These are phyloP conservation scores for Globisporangium viniferum DNA, from an alignment of 352 stramenopile species.

Conservation along the genomic window DNA sequence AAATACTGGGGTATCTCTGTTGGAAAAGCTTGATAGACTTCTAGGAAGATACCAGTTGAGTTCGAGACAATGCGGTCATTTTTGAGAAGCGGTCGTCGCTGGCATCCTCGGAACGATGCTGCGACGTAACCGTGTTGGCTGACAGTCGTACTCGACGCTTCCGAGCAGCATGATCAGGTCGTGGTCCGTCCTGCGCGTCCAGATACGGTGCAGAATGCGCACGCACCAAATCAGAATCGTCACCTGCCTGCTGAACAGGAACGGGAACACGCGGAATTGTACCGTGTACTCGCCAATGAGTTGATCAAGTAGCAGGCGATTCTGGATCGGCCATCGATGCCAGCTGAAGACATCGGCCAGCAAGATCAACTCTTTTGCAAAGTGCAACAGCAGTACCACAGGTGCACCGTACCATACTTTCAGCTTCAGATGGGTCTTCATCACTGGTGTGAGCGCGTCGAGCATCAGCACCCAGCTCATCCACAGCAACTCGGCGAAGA, in stretches of 20 bases:
- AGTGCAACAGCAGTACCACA: neutral
- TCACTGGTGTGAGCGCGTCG: slow-evolving; percentile 4
- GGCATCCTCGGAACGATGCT: neutral
- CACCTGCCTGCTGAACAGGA: slow-evolving; percentile 5
- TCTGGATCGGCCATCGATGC: neutral
- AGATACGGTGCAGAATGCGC: slow-evolving; percentile 3
- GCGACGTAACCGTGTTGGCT: neutral
- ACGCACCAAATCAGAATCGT: slow-evolving; percentile 8
- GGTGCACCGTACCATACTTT: neutral
- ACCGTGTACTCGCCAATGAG: neutral
- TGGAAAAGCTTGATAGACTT: too few species aligned
- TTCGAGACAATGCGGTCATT: too few species aligned
- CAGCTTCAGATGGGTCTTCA: neutral
- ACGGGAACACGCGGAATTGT: slow-evolving; percentile 5
- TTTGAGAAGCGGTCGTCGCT: neutral
- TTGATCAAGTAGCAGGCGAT: neutral
- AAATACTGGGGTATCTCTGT: too few species aligned
- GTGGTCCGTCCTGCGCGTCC: neutral
- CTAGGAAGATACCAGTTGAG: too few species aligned
- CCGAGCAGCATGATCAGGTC: slow-evolving; percentile 11
- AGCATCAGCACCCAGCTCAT: slow-evolving; percentile 6
- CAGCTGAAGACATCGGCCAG: neutral
- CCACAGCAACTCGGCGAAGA: neutral
- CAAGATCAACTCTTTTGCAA: neutral
- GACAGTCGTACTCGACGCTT: slow-evolving; percentile 12